phyloP scores from a whole-genome alignment of 2,329 filamentous ascomycete species.

The Diaporthe humulicola region DNA sequence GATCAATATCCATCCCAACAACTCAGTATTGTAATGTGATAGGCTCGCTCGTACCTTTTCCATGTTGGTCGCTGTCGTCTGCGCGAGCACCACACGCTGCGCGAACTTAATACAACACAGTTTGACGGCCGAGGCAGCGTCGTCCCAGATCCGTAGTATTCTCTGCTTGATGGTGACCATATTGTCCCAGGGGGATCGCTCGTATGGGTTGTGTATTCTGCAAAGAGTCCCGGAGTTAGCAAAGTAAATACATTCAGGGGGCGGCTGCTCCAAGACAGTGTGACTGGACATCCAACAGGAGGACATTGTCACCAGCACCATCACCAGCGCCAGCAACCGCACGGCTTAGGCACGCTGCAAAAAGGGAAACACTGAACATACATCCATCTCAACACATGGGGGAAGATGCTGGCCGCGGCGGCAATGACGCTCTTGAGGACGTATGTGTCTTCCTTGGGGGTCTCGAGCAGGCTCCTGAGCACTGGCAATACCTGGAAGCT shows the following conservation, averaged over 20 bases:
- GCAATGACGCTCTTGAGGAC: slow-evolving; percentile 91
- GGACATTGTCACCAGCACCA: slow-evolving; percentile 35
- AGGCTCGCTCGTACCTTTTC: slow-evolving; percentile 64
- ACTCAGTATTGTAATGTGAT: slow-evolving; percentile 44
- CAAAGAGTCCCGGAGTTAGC: slow-evolving; percentile 38
- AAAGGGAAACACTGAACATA: slow-evolving; percentile 83
- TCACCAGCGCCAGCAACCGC: slow-evolving; percentile 41
- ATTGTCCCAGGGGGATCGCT: slow-evolving; percentile 85
- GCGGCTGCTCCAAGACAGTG: background rate
- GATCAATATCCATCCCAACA: background rate
- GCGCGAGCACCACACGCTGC: slow-evolving; percentile 91
- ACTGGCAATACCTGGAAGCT: slow-evolving; percentile 83
- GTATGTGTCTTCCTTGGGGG: slow-evolving; percentile 80
- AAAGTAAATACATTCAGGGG: background rate
- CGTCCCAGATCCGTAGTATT: slow-evolving; percentile 91
- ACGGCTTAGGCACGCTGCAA: background rate
- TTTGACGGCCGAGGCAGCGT: slow-evolving; percentile 79
- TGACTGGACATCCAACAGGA: slow-evolving; percentile 41
- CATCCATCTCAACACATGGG: slow-evolving; percentile 93
- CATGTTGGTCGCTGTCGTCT: slow-evolving; percentile 84
- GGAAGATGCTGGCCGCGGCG: slow-evolving; percentile 92
- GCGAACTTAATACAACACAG: slow-evolving; percentile 98
- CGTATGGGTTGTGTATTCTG: slow-evolving; percentile 89
- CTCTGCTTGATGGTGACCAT: slow-evolving; percentile 91
- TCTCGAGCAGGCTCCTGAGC: slow-evolving; percentile 77